Base-by-base conservation (phyloP, 2,329 filamentous ascomycete genomes). In the Ophidiomyces ophidiicola region DNA sequence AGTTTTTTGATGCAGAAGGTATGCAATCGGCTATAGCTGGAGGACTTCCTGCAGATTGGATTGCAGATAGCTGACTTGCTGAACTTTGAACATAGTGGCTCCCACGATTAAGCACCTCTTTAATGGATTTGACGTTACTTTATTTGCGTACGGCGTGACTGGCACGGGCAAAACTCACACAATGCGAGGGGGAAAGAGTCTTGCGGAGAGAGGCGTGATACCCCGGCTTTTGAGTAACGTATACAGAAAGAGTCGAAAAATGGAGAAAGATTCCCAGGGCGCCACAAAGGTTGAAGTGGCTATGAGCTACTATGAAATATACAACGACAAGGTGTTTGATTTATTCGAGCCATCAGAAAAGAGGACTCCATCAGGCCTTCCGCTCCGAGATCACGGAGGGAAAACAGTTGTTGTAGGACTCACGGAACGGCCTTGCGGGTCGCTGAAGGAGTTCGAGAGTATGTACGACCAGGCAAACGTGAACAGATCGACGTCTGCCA, bases 81-180 rank as follows among this genome's bases (percentile, higher is more conserved):
- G 41, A 37, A 19, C 24, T 28, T 12, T 28, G 38, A 12, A 21
- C 41, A 23, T 58, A 94, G 87, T 96, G 50, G 72, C 84, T 28
- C 85, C 88, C 1, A 86, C 87, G 36, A 70, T 94, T 46, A 94
- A 94, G 59, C 82, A 90, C 39, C 75, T 96, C 6, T 94, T 96
- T 64, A 62, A 58, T 39, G 90, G 84, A 42, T 77, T 85, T 55
- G 83, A 92, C 62, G 75, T 88, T 29, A 93, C 85, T 7, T 75
- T 94, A 42, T 94, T 94, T 55, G 86, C 87, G 19, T 94, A 94
- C 57, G 87, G 87, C 44, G 84, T 88, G 44, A 94, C 87, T 0
- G 87, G 87, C 32, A 93, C 86, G 0, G 87, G 87, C 41, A 94
- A 94, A 64, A 94, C 87, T 44, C 84, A 94, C 62, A 94, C 87